Evolutionary conservation across 2,329 filamentous ascomycete genomes (phyloP).

Genomic region (Penicillium digitatum): DNA sequence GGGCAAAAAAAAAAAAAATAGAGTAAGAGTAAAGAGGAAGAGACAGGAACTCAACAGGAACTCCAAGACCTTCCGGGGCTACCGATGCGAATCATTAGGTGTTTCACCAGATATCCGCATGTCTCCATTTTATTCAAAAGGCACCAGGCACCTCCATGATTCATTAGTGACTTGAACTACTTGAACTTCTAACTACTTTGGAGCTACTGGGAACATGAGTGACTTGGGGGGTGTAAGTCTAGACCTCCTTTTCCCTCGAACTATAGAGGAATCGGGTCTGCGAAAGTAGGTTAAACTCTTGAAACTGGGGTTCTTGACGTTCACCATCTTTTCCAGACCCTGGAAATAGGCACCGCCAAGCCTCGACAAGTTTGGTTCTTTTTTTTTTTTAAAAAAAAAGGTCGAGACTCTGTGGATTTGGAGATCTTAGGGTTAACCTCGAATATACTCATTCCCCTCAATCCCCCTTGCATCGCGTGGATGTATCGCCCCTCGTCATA

Average conservation of each 20-base stretch:
- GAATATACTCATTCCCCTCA: not conserved
- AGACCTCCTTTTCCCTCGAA: not conserved
- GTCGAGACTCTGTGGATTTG: conserved; percentile 11
- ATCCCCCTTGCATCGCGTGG: conserved; percentile 23
- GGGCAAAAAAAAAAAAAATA: conserved; percentile 10
- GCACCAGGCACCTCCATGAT: conserved; percentile 26
- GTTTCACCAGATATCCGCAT: conserved; percentile 24
- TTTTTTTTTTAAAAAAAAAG: too few species aligned
- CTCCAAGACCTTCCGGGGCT: conserved; percentile 19
- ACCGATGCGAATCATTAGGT: conserved; percentile 25
- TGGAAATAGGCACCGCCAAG: conserved; percentile 9
- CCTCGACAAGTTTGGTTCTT: conserved; percentile 9
- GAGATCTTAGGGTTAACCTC: conserved; percentile 4
- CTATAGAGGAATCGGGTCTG: not conserved
- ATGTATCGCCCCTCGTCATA: conserved; percentile 23
- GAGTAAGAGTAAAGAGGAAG: not conserved
- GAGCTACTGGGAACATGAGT: not conserved
- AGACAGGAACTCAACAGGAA: conserved; percentile 11
- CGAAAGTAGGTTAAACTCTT: not conserved
- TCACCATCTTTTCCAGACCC: conserved; percentile 10
- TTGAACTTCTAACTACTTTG: not conserved
- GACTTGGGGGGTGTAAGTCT: not conserved
- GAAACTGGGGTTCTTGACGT: conserved; percentile 21
- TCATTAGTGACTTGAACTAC: conserved; percentile 12
- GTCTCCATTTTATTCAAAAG: conserved; percentile 14